phyloP scores from a whole-genome alignment of 345 rosid species.

The Ricinus communis region DNA sequence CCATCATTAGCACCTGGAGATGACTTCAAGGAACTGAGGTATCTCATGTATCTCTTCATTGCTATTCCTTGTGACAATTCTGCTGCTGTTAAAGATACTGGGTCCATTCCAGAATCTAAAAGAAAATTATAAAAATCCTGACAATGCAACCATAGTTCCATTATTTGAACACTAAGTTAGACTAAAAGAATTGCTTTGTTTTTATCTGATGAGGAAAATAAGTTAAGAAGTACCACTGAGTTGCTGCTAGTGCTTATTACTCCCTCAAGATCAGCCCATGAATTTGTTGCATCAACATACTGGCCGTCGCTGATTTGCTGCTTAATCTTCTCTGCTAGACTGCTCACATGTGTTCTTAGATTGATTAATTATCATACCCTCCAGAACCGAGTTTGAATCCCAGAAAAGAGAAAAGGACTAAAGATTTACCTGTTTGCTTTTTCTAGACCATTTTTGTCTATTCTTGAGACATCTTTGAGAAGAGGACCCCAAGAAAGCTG shows the following conservation, averaged over 20 bases:
- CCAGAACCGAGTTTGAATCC: no score
- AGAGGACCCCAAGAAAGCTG: constrained; percentile 95
- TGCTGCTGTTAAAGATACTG: constrained; percentile 38
- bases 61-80: constrained; percentile 24
- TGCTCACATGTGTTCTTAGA: constrained; percentile 19
- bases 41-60: constrained; percentile 51
- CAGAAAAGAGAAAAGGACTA: background rate
- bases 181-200: no score
- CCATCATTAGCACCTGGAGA: constrained; percentile 32
- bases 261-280: constrained; percentile 63
- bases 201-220: background rate
- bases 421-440: constrained; percentile 61
- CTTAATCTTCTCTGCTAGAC: constrained; percentile 60
- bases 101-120: constrained; percentile 52
- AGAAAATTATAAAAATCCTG: constrained; percentile 88
- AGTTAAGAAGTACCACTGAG: constrained; percentile 49
- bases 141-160: background rate
- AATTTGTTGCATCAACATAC: constrained; percentile 49
- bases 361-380: background rate
- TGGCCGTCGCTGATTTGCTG: constrained; percentile 51
- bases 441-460: constrained; percentile 54
- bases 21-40: constrained; percentile 41
- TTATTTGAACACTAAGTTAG: no score
- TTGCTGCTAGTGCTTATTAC: constrained; percentile 44
- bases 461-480: constrained; percentile 66